phyloP scores from a whole-genome alignment of 163 green algal species.

The Scenedesmus sp. region DNA sequence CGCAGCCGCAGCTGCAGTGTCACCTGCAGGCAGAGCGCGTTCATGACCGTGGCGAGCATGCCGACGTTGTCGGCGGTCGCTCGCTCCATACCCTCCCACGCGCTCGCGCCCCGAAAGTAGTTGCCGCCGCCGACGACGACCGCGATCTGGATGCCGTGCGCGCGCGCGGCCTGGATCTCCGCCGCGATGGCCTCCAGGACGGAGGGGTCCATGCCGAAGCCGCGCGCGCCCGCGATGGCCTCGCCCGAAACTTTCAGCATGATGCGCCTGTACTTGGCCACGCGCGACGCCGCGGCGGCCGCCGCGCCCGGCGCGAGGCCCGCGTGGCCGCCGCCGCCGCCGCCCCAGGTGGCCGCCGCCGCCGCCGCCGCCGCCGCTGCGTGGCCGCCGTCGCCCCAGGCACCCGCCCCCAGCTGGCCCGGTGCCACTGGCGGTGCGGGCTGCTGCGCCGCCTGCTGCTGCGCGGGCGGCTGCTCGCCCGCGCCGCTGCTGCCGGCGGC shows the following conservation, averaged over 20 bases:
- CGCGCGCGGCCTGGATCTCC: conserved; percentile 77
- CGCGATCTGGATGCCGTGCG: conserved; percentile 72
- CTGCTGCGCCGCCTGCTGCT: conserved; percentile 9
- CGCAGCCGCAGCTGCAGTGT: background rate
- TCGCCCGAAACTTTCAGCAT: conserved; percentile 98
- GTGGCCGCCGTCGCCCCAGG: no score
- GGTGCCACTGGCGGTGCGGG: no score
- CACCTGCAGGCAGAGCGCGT: conserved; percentile 89
- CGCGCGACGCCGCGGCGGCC: no score
- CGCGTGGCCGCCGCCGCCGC: no score
- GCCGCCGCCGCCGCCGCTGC: no score
- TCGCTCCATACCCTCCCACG: conserved; percentile 82
- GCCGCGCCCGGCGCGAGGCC: no score
- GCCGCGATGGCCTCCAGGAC: conserved; percentile 83
- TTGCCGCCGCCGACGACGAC: conserved; percentile 93
- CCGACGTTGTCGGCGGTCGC: conserved; percentile 95
- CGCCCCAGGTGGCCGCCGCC: no score
- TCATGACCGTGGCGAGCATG: conserved; percentile 99
- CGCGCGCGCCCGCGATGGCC: conserved; percentile 65
- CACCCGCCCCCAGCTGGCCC: no score
- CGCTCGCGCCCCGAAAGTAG: conserved; percentile 90
- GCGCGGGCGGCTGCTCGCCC: no score
- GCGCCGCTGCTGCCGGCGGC: conserved; percentile 19
- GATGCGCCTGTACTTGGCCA: conserved; percentile 56
- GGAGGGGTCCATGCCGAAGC: conserved; percentile 87